Percentiles rank a stretch among this genome's conserved stretches.
Conservation (phyloP, 768 basidiomycete genomes). For the Crepidotus variabilis region DNA sequence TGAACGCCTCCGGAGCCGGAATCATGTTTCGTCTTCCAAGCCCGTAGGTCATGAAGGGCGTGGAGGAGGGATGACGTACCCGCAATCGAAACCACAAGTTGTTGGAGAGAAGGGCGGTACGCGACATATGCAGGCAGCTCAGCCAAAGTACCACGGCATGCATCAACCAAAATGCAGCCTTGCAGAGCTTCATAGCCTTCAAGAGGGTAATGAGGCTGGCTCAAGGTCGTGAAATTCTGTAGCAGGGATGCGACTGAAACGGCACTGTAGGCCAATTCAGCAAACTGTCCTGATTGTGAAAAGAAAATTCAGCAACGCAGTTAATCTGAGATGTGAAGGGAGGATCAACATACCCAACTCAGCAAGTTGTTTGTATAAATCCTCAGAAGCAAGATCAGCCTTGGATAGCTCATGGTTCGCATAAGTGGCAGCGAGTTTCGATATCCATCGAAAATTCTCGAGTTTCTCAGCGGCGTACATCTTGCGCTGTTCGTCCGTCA, state of each 20-base stretch:
- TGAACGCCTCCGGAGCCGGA: slow-evolving; percentile 40
- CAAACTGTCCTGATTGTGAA: slow-evolving; percentile 43
- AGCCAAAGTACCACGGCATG: slow-evolving; percentile 39
- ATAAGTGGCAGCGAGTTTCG: slow-evolving; percentile 41
- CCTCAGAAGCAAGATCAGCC: slow-evolving; percentile 33
- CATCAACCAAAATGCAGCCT: slow-evolving; percentile 29
- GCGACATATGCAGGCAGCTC: slow-evolving; percentile 44
- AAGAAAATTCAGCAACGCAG: background rate
- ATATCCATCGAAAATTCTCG: slow-evolving; percentile 55
- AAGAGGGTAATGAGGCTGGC: slow-evolving; percentile 43
- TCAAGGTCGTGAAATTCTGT: slow-evolving; percentile 32
- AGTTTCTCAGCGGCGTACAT: slow-evolving; percentile 52
- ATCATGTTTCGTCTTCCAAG: slow-evolving; percentile 34
- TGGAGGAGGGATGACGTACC: slow-evolving; percentile 44
- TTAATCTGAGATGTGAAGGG: background rate
- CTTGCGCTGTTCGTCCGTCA: slow-evolving; percentile 38
- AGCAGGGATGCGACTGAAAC: slow-evolving; percentile 41
- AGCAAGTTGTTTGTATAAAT: slow-evolving; percentile 35
- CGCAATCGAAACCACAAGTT: slow-evolving; percentile 49
- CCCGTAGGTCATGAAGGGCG: slow-evolving; percentile 43
- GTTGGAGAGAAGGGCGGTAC: slow-evolving; percentile 38
- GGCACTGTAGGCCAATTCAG: slow-evolving; percentile 45
- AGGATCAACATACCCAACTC: slow-evolving; percentile 33
- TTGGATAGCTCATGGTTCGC: slow-evolving; percentile 39
- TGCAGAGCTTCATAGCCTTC: slow-evolving; percentile 41